Conservation (phyloP, 306 rosid species). For the Citrullus colocynthis region DNA sequence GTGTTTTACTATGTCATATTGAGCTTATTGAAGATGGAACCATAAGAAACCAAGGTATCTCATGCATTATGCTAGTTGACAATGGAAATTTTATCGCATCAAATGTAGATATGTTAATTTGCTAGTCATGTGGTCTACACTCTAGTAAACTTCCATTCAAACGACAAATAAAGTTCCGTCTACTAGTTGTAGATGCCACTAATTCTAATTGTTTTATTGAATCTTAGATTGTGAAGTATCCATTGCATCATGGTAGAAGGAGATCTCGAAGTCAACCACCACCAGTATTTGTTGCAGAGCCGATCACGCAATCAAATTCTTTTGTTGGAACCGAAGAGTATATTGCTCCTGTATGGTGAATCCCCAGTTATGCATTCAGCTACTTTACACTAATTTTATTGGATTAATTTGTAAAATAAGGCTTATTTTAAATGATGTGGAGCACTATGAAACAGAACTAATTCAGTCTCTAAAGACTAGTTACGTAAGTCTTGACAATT, state of each 20-base stretch:
- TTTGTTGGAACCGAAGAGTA: constrained; percentile 99
- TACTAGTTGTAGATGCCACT: background rate
- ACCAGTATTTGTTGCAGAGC: constrained; percentile 83
- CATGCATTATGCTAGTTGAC: background rate
- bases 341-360: constrained; percentile 91
- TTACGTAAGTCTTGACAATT: background rate
- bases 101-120: background rate
- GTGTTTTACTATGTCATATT: background rate
- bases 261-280: constrained; percentile 64
- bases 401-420: background rate
- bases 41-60: background rate
- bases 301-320: constrained; percentile 67
- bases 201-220: background rate
- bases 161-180: background rate
- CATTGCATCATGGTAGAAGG: constrained; percentile 33
- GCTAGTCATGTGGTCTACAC: background rate
- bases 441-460: background rate
- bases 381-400: background rate
- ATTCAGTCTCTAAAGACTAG: background rate
- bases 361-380: constrained; percentile 7
- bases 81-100: background rate
- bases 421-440: background rate
- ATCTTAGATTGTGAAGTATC: constrained; percentile 39
- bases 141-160: background rate
- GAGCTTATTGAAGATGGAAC: background rate